A percentile compares a stretch with the other conserved stretches of the same genome.
Evolutionary conservation across 805 yeast genomes (phyloP).

Genomic region (Candida xiaguanensis): DNA sequence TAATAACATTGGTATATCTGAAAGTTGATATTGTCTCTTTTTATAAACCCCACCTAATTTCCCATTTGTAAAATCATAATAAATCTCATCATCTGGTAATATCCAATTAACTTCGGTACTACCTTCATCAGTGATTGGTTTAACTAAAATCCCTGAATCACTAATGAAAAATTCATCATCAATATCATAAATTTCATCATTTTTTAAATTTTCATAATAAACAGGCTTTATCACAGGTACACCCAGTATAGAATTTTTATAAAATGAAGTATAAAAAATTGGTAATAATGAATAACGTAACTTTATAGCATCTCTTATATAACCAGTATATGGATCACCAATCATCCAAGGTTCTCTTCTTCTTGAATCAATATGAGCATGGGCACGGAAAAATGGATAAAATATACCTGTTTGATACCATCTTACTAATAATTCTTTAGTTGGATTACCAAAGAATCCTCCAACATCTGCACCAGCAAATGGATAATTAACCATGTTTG

Average conservation of each 20-base stretch:
- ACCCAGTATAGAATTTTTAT: constrained; percentile 57
- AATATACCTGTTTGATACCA: constrained; percentile 97
- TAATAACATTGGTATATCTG: constrained; percentile 65
- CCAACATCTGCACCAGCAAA: constrained; percentile 97
- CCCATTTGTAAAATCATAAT: constrained; percentile 52
- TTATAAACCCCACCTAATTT: constrained; percentile 7
- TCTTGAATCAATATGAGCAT: constrained; percentile 90
- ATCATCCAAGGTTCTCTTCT: constrained; percentile 92
- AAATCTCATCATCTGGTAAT: constrained; percentile 52
- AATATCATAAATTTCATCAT: constrained; percentile 47
- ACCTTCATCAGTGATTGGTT: constrained; percentile 69
- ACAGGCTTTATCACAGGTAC: constrained; percentile 70
- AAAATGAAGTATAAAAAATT: constrained; percentile 73
- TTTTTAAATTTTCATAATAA: constrained; percentile 52
- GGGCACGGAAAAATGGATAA: constrained; percentile 96
- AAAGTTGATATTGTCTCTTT: constrained; percentile 33
- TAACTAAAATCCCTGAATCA: constrained; percentile 63
- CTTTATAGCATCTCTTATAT: constrained; percentile 66
- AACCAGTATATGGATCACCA: constrained; percentile 65
- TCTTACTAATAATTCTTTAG: constrained; percentile 72
- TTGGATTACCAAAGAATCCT: constrained; percentile 92
- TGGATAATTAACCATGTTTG: constrained; percentile 82
- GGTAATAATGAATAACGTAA: constrained; percentile 79
- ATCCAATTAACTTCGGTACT: constrained; percentile 38
- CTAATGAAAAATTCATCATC: constrained; percentile 88